Percentiles rank a stretch among this genome's conserved stretches.
These are phyloP conservation scores for Phytophthora idaei DNA, from an alignment of 352 stramenopile species.

Conservation along the genomic window DNA sequence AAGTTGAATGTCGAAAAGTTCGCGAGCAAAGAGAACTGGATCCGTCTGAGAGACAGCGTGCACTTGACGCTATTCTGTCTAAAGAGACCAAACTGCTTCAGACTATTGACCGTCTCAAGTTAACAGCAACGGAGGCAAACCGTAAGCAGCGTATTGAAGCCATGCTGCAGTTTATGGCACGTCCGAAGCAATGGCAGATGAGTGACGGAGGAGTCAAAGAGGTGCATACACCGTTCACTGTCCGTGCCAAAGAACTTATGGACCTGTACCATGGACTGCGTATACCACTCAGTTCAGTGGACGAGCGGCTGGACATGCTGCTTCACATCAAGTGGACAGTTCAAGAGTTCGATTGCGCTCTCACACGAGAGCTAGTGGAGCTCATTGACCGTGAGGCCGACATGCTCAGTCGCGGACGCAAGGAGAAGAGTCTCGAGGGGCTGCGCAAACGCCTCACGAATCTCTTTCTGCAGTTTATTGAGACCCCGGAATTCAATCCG, in stretches of 20 bases:
- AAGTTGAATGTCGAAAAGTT: constrained; percentile 84
- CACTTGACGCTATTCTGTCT: constrained; percentile 63
- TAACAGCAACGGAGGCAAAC: constrained; percentile 78
- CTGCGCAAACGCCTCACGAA: constrained; percentile 87
- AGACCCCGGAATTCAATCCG: constrained; percentile 94
- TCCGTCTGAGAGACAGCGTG: constrained; percentile 40
- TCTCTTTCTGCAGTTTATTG: constrained; percentile 93
- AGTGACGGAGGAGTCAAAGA: constrained; percentile 88
- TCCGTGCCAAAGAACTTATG: constrained; percentile 89
- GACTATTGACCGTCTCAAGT: constrained; percentile 91
- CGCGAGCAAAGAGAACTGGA: constrained; percentile 46
- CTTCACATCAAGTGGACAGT: constrained; percentile 94
- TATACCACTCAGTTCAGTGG: constrained; percentile 55
- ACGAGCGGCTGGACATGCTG: constrained; percentile 91
- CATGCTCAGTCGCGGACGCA: constrained; percentile 88
- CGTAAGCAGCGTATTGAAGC: constrained; percentile 84
- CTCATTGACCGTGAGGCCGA: constrained; percentile 94
- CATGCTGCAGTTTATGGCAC: constrained; percentile 90
- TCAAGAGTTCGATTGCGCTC: constrained; percentile 90
- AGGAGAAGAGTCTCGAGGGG: constrained; percentile 79
- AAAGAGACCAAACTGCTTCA: constrained; percentile 89
- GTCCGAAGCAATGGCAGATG: constrained; percentile 93
- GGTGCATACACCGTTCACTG: constrained; percentile 90
- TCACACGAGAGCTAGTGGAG: constrained; percentile 91
- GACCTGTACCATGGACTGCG: constrained; percentile 88